Base-by-base conservation (phyloP, 495 filamentous ascomycete genomes). In the Platismatia glauca region DNA sequence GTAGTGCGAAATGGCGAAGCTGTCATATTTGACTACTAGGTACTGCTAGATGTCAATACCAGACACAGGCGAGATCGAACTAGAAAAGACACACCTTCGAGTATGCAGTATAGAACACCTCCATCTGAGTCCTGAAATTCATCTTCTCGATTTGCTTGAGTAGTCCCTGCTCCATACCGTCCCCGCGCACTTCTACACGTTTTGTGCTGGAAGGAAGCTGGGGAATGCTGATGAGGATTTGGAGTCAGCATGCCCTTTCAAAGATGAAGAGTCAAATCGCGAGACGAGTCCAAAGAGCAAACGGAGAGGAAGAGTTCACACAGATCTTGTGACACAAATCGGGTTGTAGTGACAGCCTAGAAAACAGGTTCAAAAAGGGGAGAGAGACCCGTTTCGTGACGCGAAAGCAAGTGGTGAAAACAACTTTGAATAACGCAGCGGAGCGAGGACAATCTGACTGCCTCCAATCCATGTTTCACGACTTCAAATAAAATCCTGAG, bases 31-130 rank as follows among this genome's bases (percentile, higher is more conserved):
- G 44, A 78, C 61, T 9, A 77, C 68, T 5, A 77, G 58, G 65
- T 73, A 78, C 72, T 76, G 41, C 44, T 46, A 37, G 13, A 38
- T 48, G 46, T 38, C 38, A 58, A 20, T 56, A 29, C 16, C 29
- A 20, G 27, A 9, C 6, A 33, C 33, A 55, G 59, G 31, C n/a
- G 33, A 31, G 57, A 50, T 37, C 3, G 35, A n/a, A n/a, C 29
- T 6, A 4, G 63, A 58, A 74, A 61, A 39, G 72, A 66, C 31
- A 72, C 64, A 82, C 76, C 63, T 76, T 78, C 5, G 79, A 78
- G 68, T 84, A 84, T 4, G 79, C 78, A 8, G 71, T 73, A 66
- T 77, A 72, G 68, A 75, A 76, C 7, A 67, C 63, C 56, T 77
- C 68, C 61, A 76, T 69, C 66, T 77, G 76, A 59, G 73, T 75